Percentiles rank a stretch among this genome's conserved stretches.
Evolutionary conservation across 139 green algal genomes (phyloP).

Genomic region (Zygnema circumcarinatum): DNA sequence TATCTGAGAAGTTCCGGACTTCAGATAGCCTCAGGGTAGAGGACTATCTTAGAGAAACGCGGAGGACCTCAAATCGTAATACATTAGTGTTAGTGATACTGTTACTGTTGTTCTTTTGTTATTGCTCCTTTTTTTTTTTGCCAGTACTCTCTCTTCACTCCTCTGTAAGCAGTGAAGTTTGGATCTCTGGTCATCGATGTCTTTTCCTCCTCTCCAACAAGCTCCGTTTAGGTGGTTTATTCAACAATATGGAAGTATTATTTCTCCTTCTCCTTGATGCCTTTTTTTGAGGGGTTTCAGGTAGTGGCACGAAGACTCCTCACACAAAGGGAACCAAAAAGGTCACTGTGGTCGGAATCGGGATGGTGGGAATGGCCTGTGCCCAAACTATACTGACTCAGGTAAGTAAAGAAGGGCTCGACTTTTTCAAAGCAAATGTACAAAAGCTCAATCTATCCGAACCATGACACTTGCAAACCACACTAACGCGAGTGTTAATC

Average conservation of each 20-base stretch:
- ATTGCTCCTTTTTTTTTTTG: no score
- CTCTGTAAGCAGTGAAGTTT: no score
- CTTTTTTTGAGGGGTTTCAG: background rate
- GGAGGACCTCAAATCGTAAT: no score
- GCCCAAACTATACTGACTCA: background rate
- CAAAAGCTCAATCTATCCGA: background rate
- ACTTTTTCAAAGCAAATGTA: background rate
- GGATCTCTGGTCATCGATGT: no score
- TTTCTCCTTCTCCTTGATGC: background rate
- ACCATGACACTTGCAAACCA: background rate
- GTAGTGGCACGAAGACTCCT: background rate
- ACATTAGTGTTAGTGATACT: no score
- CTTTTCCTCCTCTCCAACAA: background rate
- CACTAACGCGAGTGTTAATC: no score
- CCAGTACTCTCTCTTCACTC: no score
- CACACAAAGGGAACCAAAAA: background rate
- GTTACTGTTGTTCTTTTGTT: no score
- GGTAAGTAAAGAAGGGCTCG: background rate
- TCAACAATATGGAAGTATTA: background rate
- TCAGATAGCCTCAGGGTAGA: no score
- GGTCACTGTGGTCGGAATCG: constrained; percentile 38
- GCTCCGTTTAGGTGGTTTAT: no score
- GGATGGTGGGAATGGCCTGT: constrained; percentile 41
- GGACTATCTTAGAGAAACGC: no score
- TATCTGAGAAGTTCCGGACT: no score